A percentile compares a stretch with the other conserved stretches of the same genome.
Evolutionary conservation across 164 flowering plant species (phyloP).

Genomic region (Akebia trifoliata): DNA sequence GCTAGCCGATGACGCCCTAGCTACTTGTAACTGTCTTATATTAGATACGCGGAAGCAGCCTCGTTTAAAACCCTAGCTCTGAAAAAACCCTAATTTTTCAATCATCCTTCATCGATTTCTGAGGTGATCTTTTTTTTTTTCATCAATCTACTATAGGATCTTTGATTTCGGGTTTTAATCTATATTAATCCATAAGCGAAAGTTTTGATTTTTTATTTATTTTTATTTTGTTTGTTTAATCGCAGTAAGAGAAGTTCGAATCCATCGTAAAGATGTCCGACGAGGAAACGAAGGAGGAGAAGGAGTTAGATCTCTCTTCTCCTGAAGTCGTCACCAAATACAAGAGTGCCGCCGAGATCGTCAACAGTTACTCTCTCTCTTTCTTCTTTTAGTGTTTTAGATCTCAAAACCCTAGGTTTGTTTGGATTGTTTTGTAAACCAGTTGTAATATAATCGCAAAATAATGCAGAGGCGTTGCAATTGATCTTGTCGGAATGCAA

Average conservation of each 20-base stretch:
- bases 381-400: neutral
- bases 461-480: constrained; percentile 74
- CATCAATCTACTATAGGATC: too few relatives aligned
- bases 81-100: neutral
- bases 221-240: neutral
- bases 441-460: neutral
- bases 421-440: neutral
- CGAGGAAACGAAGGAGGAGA: constrained; percentile 74
- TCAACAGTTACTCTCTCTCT: constrained; percentile 46
- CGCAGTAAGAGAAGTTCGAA: neutral
- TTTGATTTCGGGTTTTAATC: too few relatives aligned
- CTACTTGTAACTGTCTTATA: too few relatives aligned
- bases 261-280: constrained; percentile 54
- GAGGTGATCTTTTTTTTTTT: too few relatives aligned
- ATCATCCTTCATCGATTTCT: too few relatives aligned
- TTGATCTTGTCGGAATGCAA: constrained; percentile 61
- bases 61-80: neutral
- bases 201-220: neutral
- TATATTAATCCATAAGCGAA: too few relatives aligned
- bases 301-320: constrained; percentile 85
- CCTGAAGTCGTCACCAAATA: constrained; percentile 91
- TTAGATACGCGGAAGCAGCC: too few relatives aligned
- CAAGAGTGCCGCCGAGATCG: constrained; percentile 84
- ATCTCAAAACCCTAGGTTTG: neutral
- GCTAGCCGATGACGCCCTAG: too few relatives aligned